phyloP scores from a whole-genome alignment of 768 basidiomycete genomes.

The Lyophyllum atratum region DNA sequence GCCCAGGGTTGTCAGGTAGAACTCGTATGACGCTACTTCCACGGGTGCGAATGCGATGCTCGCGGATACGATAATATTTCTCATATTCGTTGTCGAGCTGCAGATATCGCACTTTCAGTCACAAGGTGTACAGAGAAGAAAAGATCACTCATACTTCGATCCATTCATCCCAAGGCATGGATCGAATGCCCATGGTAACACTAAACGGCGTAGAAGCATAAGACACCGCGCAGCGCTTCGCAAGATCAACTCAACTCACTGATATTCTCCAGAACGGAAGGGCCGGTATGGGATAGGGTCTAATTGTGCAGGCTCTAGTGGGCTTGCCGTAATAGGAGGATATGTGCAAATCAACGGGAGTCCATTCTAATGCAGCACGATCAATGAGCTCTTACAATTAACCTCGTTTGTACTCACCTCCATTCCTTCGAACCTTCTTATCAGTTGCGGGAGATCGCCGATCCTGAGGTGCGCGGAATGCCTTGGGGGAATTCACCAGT shows the following conservation, averaged over 20 bases:
- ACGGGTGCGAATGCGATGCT: slow-evolving; percentile 54
- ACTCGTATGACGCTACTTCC: slow-evolving; percentile 50
- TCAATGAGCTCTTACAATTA: neutral
- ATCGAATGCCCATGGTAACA: slow-evolving; percentile 25
- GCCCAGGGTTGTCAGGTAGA: slow-evolving; percentile 45
- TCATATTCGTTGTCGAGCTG: slow-evolving; percentile 62
- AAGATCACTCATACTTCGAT: slow-evolving; percentile 52
- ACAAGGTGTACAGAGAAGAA: neutral
- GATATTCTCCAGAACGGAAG: slow-evolving; percentile 62
- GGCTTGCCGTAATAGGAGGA: slow-evolving; percentile 47
- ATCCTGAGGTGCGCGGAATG: neutral
- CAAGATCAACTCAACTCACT: slow-evolving; percentile 42
- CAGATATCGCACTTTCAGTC: neutral
- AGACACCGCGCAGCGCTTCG: neutral
- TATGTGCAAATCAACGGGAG: slow-evolving; percentile 50
- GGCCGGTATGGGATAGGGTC: slow-evolving; percentile 67
- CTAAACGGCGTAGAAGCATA: slow-evolving; percentile 2
- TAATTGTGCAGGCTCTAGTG: slow-evolving; percentile 40
- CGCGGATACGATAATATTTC: slow-evolving; percentile 56
- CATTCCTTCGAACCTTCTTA: slow-evolving; percentile 8
- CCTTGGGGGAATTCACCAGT: neutral
- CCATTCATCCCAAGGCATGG: slow-evolving; percentile 73
- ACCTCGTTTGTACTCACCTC: slow-evolving; percentile 6
- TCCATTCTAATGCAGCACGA: slow-evolving; percentile 46
- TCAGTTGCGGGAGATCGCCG: neutral